A percentile compares a stretch with the other conserved stretches of the same genome.
Evolutionary conservation across 192 early-diverging fungal genomes (phyloP).

Genomic region (Backusella mclennaniae): DNA sequence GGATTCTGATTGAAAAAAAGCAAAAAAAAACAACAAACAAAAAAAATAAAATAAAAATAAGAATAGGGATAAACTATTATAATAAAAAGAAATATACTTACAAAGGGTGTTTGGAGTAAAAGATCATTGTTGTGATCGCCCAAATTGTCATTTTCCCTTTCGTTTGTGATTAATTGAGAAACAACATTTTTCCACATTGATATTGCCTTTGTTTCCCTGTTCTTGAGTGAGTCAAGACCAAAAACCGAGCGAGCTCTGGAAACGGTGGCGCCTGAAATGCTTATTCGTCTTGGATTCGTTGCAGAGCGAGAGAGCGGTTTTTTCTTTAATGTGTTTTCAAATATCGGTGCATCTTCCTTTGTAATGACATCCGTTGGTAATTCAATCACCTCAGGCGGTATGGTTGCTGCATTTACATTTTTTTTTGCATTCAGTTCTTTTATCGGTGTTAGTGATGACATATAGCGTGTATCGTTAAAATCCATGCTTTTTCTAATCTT

Average conservation of each 20-base stretch:
- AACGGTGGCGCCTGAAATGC: neutral
- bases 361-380: neutral
- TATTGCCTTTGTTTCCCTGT: slow-evolving; percentile 2
- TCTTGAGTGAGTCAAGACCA: neutral
- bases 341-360: neutral
- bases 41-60: neutral
- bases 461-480: neutral
- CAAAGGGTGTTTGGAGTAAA: neutral
- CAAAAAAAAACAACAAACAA: neutral
- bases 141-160: neutral
- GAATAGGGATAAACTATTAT: neutral
- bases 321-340: neutral
- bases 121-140: neutral
- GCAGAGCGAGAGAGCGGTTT: neutral
- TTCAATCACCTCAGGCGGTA: neutral
- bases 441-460: neutral
- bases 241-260: slow-evolving; percentile 6
- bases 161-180: neutral
- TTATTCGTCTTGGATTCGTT: neutral
- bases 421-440: neutral
- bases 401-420: neutral
- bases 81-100: neutral
- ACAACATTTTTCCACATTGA: slow-evolving; percentile 3
- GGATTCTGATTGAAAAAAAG: neutral
- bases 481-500: neutral